Percentiles rank a stretch among this genome's conserved stretches.
phyloP scores from a whole-genome alignment of 371 early-diverging fungal genomes.

The Racocetra persica region DNA sequence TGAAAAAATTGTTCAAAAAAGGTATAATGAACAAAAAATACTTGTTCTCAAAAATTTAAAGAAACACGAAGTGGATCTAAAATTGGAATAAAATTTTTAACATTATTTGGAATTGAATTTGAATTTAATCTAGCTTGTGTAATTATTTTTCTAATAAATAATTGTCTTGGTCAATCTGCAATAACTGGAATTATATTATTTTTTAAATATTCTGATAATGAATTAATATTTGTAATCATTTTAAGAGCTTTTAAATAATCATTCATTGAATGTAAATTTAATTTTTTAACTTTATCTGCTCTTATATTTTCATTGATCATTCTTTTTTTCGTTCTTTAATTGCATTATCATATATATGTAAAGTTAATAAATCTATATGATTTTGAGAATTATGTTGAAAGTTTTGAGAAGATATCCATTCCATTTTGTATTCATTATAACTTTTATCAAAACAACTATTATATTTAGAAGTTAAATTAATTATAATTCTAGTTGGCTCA shows the following conservation, averaged over 20 bases:
- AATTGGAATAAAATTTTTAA: constrained; percentile 18
- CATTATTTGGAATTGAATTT: neutral
- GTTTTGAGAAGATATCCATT: neutral
- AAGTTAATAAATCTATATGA: constrained; percentile 2
- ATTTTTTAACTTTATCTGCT: neutral
- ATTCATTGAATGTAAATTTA: neutral
- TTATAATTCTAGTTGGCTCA: neutral
- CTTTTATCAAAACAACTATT: neutral
- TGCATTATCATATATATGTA: constrained; percentile 31
- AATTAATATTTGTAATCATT: neutral
- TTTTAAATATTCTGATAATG: neutral
- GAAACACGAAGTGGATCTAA: constrained; percentile 14
- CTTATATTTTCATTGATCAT: neutral
- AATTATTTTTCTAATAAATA: constrained; percentile 25
- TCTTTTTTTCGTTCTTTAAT: neutral
- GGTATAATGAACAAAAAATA: neutral
- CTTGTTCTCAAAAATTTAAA: neutral
- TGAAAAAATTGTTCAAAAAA: constrained; percentile 29
- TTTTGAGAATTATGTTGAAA: neutral
- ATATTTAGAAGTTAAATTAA: neutral
- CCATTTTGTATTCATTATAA: neutral
- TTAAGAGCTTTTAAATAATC: constrained; percentile 14
- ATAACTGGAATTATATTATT: constrained; percentile 22
- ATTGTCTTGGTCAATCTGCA: constrained; percentile 26
- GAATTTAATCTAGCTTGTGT: neutral